These are phyloP conservation scores for Myxozyma kluyveri DNA, from an alignment of 805 yeast species.

Conservation along the genomic window DNA sequence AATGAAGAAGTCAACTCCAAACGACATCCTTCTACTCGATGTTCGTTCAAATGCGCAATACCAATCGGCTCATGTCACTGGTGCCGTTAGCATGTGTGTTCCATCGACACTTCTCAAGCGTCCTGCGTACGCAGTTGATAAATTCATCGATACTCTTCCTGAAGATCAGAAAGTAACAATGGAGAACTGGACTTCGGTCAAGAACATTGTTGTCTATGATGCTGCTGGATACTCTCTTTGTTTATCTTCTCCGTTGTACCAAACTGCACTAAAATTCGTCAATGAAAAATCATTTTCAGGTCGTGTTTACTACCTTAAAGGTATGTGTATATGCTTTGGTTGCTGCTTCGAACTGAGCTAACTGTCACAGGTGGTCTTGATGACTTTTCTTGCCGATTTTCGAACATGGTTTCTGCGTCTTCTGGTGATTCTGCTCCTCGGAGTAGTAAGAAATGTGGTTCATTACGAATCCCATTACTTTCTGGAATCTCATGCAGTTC, in stretches of 20 bases:
- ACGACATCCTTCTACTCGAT: slow-evolving; percentile 58
- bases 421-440: neutral
- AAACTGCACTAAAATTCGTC: slow-evolving; percentile 28
- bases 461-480: slow-evolving; percentile 2
- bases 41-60: slow-evolving; percentile 78
- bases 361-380: slow-evolving; percentile 13
- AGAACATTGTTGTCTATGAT: slow-evolving; percentile 53
- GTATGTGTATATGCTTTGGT: slow-evolving; percentile 26
- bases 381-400: slow-evolving; percentile 11
- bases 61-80: slow-evolving; percentile 53
- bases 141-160: slow-evolving; percentile 41
- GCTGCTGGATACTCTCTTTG: slow-evolving; percentile 31
- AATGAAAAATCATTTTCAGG: slow-evolving; percentile 21
- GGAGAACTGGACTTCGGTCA: slow-evolving; percentile 28
- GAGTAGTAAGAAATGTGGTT: too few relatives aligned
- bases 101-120: slow-evolving; percentile 88
- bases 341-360: neutral
- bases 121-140: slow-evolving; percentile 58
- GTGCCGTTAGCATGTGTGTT: slow-evolving; percentile 72
- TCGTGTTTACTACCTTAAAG: slow-evolving; percentile 32
- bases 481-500: slow-evolving; percentile 31
- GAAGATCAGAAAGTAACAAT: slow-evolving; percentile 35
- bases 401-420: neutral
- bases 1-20: slow-evolving; percentile 6
- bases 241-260: slow-evolving; percentile 13